Base-by-base conservation (phyloP, 2,329 filamentous ascomycete genomes). In the Lecanicillium sp. region DNA sequence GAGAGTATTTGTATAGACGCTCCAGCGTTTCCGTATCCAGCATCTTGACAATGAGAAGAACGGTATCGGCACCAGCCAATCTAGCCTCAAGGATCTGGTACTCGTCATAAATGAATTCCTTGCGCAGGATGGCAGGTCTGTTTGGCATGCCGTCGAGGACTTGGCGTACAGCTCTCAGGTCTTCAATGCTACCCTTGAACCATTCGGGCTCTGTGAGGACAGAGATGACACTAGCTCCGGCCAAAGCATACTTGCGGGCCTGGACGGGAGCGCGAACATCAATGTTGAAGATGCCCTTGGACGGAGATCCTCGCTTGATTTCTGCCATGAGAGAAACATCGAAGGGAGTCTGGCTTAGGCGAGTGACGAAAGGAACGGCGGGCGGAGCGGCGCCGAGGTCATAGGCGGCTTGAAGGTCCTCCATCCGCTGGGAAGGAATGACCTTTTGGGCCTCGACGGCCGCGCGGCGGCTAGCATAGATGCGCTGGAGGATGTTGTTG, bases 131-230 rank as follows among this genome's bases (percentile, higher is more conserved):
- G 2, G 91, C 94, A 3, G 93, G 94, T 44, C 93, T 79, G 63
- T 96, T 94, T 2, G 88, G 84, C 84, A 98, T 90, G 11, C 86
- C 85, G 58, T 90, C 81, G n/a, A 98, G 72, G 41, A 87, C 90
- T 65, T 91, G 87, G 37, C 93, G 82, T 24, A 97, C 93, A 27
- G 85, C 82, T 51, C 87, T 81, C 46, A 98, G 71, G 63, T 98
- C 93, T 50, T 98, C 91, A 52, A 98, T 90, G 66, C 86, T 95
- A 40, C 93, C 93, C 70, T 96, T 97, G 75, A 98, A 98, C 93
- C 93, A 98, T 62, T 97, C 87, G 0, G 94, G 93, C 67, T 98
- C 93, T 0, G 93, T 98, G 39, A 98, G 78, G n/a, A 98, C 93
- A 1, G 93, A 97, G 56, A 98, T 98, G 32, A 95, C 89, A 63